phyloP scores from a whole-genome alignment of 495 filamentous ascomycete species.

The Neurospora sp. region DNA sequence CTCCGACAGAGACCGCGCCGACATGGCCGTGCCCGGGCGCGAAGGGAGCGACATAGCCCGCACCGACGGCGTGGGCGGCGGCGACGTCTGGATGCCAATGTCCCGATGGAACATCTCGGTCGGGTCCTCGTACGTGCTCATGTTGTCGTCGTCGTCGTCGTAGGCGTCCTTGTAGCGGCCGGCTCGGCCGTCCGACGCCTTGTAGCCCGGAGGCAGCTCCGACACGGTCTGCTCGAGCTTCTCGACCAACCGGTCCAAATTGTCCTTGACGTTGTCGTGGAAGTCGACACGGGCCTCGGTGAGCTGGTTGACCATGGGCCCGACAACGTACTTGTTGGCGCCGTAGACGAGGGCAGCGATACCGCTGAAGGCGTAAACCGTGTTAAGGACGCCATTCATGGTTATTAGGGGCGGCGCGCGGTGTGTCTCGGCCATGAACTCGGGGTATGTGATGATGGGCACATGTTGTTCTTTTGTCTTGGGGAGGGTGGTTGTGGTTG shows the following conservation, averaged over 20 bases:
- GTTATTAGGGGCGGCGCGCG: slow-evolving; percentile 63
- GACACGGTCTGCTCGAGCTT: slow-evolving; percentile 66
- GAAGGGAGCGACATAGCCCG: not conserved
- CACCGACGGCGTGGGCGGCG: slow-evolving; percentile 26
- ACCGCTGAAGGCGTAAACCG: slow-evolving; percentile 65
- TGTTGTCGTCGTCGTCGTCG: slow-evolving; percentile 18
- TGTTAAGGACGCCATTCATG: slow-evolving; percentile 59
- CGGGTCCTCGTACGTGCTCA: slow-evolving; percentile 46
- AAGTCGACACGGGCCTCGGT: slow-evolving; percentile 74
- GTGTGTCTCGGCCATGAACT: slow-evolving; percentile 69
- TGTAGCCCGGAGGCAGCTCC: slow-evolving; percentile 28
- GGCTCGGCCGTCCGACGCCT: slow-evolving; percentile 13
- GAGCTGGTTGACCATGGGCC: slow-evolving; percentile 70
- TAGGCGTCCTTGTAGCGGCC: not conserved
- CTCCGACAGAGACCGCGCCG: slow-evolving; percentile 4
- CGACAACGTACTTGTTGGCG: slow-evolving; percentile 66
- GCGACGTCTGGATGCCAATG: slow-evolving; percentile 75
- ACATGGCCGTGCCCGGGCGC: slow-evolving; percentile 12
- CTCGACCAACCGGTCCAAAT: slow-evolving; percentile 59
- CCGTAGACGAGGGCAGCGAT: slow-evolving; percentile 68
- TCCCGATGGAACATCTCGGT: slow-evolving; percentile 89
- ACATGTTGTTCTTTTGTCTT: slow-evolving; percentile 42
- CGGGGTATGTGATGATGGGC: slow-evolving; percentile 96
- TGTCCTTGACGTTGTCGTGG: slow-evolving; percentile 51
- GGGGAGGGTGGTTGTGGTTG: slow-evolving; percentile 8